Percentiles rank a stretch among this genome's conserved stretches.
phyloP scores from a whole-genome alignment of 2,329 filamentous ascomycete genomes.

The Nemania sp. region DNA sequence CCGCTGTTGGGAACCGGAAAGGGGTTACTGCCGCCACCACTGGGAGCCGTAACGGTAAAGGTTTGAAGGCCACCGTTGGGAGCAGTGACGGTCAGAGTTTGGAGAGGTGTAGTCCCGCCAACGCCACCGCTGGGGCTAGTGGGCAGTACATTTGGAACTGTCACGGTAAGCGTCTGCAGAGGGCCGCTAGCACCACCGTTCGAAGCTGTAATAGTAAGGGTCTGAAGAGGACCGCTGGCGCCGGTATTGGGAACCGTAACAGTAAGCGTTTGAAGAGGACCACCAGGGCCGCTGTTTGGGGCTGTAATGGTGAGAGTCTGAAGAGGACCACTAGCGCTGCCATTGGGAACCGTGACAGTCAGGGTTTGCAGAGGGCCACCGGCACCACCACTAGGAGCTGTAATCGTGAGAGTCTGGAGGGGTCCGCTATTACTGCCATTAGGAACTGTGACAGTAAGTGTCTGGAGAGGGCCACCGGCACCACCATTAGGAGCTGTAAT shows the following conservation, averaged over 20 bases:
- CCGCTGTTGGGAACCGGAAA: constrained; percentile 6
- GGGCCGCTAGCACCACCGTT: not conserved
- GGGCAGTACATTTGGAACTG: constrained; percentile 1
- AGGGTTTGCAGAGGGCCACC: constrained; percentile 8
- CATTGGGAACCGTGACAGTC: constrained; percentile 10
- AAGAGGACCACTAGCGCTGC: constrained; percentile 2
- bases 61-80: constrained; percentile 14
- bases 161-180: constrained; percentile 10
- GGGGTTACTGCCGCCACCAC: constrained; percentile 3
- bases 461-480: constrained; percentile 3
- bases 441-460: constrained; percentile 15
- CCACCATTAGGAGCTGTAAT: constrained; percentile 3
- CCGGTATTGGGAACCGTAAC: constrained; percentile 16
- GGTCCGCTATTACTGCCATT: constrained; percentile 1
- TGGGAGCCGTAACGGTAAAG: not conserved
- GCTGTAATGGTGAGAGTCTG: constrained; percentile 22
- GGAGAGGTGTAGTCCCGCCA: constrained; percentile 8
- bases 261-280: constrained; percentile 17
- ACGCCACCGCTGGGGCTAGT: too few species aligned
- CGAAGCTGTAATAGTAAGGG: constrained; percentile 14
- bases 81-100: constrained; percentile 4
- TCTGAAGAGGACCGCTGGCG: not conserved
- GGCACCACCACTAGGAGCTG: constrained; percentile 3
- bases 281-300: constrained; percentile 10
- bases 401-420: constrained; percentile 13